These are phyloP conservation scores for Aspergillus campestris DNA, from an alignment of 495 filamentous ascomycete genomes.

Conservation along the genomic window DNA sequence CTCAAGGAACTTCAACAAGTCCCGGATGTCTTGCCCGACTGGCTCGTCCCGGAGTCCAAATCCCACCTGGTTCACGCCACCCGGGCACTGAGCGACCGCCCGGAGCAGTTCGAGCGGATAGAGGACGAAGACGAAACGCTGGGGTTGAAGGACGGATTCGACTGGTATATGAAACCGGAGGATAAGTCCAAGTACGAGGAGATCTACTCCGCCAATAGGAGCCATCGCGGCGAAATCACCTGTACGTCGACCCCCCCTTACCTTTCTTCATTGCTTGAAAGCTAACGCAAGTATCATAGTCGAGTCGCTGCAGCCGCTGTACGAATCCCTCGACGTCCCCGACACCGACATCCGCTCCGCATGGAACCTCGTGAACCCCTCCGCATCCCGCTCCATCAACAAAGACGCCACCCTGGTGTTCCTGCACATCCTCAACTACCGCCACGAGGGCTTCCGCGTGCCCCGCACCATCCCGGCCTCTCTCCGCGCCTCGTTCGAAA, in stretches of 20 bases:
- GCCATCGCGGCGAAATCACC: conserved; percentile 73
- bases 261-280: not conserved
- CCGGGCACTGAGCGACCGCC: conserved; percentile 67
- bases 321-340: conserved; percentile 85
- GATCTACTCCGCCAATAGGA: conserved; percentile 85
- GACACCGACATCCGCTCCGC: conserved; percentile 90
- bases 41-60: conserved; percentile 95
- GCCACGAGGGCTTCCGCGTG: conserved; percentile 91
- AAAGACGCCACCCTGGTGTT: conserved; percentile 93
- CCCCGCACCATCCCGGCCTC: conserved; percentile 88
- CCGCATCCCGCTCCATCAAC: conserved; percentile 65
- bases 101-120: conserved; percentile 71
- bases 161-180: conserved; percentile 95
- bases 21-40: conserved; percentile 75
- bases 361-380: conserved; percentile 96
- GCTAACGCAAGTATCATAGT: conserved; percentile 38
- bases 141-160: conserved; percentile 90
- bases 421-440: conserved; percentile 88
- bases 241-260: conserved; percentile 42
- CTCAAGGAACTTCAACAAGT: conserved; percentile 78
- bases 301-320: conserved; percentile 70
- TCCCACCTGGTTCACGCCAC: conserved; percentile 88
- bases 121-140: conserved; percentile 66
- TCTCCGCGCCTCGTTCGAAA: conserved; percentile 83
- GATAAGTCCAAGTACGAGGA: conserved; percentile 92